Evolutionary conservation across 2,329 filamentous ascomycete genomes (phyloP), one percentile per base, ranked within the genome.

Genomic region (Phymatotrichopsis omnivora): DNA sequence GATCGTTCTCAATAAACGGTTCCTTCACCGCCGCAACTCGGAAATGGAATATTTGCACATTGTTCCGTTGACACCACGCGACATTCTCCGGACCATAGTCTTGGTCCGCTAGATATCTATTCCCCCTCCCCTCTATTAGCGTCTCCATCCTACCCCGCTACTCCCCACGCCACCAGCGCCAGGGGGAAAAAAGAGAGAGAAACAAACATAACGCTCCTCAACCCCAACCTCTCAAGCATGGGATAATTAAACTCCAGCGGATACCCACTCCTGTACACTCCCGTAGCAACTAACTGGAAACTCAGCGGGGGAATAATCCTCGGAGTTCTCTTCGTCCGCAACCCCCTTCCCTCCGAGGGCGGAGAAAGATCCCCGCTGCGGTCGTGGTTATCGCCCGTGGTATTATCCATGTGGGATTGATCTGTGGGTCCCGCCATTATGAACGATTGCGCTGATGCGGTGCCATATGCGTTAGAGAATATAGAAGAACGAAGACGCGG

Each of bases 231-330:
- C 42, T 52, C 48, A 5, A 58, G 49, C 49, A 58, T 56, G 5
- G 56, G 56, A 22, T 55, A 56, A 49, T 58, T 56, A 31, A 58
- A 55, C 19, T 54, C 49, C 25, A 57, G 56, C 3, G 57, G 57
- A 39, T 57, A 56, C 36, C 56, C 57, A 10, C 56, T 58, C 24
- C 57, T 49, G 45, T 55, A 56, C 40, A 54, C 50, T 31, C 54
- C 52, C 10, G 52, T 47, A 8, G 50, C 51, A 30, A 57, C 54
- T 28, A 57, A 46, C 31, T 52, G 52, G 42, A 57, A 56, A n/a
- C 52, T 55, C 29, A 57, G 52, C 16, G 54, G 56, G 23, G 56
- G 56, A 31, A 57, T 53, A 28, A 51, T 51, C n/a, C n/a, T n/a
- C n/a, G n/a, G n/a, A n/a, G n/a, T n/a, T n/a, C n/a, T n/a, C n/a